Evolutionary conservation across 352 stramenopile species (phyloP), one percentile per base, ranked within the genome.

Genomic region (Pythium pyrilobum): DNA sequence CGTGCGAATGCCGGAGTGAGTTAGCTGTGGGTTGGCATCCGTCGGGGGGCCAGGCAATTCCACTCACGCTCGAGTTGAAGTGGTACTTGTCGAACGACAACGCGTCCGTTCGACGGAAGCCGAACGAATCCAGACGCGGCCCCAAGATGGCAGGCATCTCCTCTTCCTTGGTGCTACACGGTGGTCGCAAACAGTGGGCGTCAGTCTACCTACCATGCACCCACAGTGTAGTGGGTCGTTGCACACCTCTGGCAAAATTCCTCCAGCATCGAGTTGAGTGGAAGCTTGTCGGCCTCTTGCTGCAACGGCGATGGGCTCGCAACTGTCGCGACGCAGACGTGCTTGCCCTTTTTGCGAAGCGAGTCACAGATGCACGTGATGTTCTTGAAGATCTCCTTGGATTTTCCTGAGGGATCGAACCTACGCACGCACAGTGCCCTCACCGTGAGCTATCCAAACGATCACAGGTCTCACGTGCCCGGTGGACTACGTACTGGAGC

Each of bases 61-160:
- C n/a, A 66, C 70, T 43, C 81, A 91, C 81, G 44, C 69, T 84
- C 23, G 79, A 89, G 62, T 91, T 92, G 66, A 91, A 87, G 54
- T 89, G 81, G 64, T 79, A 91, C 29, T 74, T 69, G 58, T 94
- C 83, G 63, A 74, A 90, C 27, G 64, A 64, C 28, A 87, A 69
- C 5, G 72, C 65, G 18, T 59, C 80, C 7, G 82, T 61, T 15
- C 81, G 79, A 36, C 71, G 75, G 62, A 92, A 89, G 12, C 77
- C 67, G 41, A 84, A 89, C 48, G 64, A 82, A 45, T 89, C 81
- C 42, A 94, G 70, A n/a, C 75, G 77, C 2, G 83, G 81, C 1
- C 77, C 79, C n/a, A 90, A 64, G 50, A 89, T 69, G 16, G 91
- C 68, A 2, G 77, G 74, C 21, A 67, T 52, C 12, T 85, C 81